phyloP scores from a whole-genome alignment of 768 basidiomycete species.

The Leccinellum rugosiceps region DNA sequence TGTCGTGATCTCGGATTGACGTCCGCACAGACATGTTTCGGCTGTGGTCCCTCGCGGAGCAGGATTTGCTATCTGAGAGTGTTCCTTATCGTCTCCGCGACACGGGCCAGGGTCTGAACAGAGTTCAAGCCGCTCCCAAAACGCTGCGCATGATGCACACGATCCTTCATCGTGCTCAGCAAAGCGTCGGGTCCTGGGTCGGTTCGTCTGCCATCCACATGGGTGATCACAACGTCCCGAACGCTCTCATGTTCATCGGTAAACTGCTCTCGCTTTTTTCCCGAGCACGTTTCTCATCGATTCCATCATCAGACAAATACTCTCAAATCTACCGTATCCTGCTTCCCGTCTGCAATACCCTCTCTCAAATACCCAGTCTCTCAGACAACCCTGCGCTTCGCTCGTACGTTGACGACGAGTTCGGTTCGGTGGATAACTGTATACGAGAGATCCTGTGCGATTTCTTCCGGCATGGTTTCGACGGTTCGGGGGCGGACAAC shows the following conservation, averaged over 20 bases:
- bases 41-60: conserved; percentile 77
- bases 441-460: conserved; percentile 71
- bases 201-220: conserved; percentile 87
- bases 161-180: conserved; percentile 80
- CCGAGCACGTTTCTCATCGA: not conserved
- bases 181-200: conserved; percentile 78
- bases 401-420: conserved; percentile 80
- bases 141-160: conserved; percentile 89
- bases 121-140: conserved; percentile 83
- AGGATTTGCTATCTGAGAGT: conserved; percentile 75
- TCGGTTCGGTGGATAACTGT: conserved; percentile 70
- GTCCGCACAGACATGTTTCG: conserved; percentile 74
- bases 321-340: conserved; percentile 90
- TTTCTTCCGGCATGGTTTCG: conserved; percentile 86
- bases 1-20: conserved; percentile 1
- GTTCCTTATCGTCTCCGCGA: conserved; percentile 78
- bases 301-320: conserved; percentile 60
- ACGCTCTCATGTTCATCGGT: conserved; percentile 81
- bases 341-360: conserved; percentile 80
- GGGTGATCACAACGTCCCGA: conserved; percentile 69
- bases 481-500: conserved; percentile 89
- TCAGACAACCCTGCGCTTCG: conserved; percentile 64
- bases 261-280: not conserved
- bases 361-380: conserved; percentile 67
- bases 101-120: conserved; percentile 88